Conservation (phyloP, 176 grass and related monocot genomes). For the Zizania latifolia region DNA sequence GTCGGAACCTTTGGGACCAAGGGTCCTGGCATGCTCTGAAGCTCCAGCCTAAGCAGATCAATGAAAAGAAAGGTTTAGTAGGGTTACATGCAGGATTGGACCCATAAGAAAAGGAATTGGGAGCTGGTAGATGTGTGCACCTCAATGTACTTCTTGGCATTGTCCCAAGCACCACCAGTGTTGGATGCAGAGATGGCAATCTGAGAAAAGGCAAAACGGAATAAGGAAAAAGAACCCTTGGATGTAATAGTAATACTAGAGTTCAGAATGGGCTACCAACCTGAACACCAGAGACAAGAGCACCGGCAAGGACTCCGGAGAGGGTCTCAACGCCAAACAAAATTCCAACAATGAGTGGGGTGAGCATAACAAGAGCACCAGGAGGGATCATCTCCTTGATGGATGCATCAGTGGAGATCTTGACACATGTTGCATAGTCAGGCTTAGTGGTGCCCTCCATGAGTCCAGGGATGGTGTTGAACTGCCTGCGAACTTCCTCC, state of each 20-base stretch:
- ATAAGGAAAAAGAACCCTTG: neutral
- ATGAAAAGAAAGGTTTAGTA: neutral
- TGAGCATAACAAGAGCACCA: constrained; percentile 84
- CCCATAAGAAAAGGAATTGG: neutral
- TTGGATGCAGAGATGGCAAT: constrained; percentile 87
- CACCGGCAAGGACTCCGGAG: constrained; percentile 72
- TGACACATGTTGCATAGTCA: constrained; percentile 79
- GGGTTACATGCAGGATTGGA: neutral
- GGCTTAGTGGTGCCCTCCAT: constrained; percentile 68
- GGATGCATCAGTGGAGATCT: constrained; percentile 84
- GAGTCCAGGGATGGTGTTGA: constrained; percentile 75
- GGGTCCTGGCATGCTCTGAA: constrained; percentile 66
- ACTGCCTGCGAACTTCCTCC: constrained; percentile 80
- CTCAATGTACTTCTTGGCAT: constrained; percentile 50
- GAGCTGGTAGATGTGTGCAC: constrained; percentile 7
- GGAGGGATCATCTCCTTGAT: constrained; percentile 87
- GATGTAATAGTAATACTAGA: neutral
- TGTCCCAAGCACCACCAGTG: constrained; percentile 50
- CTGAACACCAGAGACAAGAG: constrained; percentile 86
- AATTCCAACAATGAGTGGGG: constrained; percentile 69
- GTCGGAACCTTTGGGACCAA: constrained; percentile 79
- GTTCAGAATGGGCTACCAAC: constrained; percentile 28
- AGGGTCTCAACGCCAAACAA: constrained; percentile 88
- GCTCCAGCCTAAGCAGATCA: constrained; percentile 64
- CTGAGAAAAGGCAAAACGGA: constrained; percentile 21